Base-by-base conservation (phyloP, 345 rosid species). In the Rubroshorea leprosula region DNA sequence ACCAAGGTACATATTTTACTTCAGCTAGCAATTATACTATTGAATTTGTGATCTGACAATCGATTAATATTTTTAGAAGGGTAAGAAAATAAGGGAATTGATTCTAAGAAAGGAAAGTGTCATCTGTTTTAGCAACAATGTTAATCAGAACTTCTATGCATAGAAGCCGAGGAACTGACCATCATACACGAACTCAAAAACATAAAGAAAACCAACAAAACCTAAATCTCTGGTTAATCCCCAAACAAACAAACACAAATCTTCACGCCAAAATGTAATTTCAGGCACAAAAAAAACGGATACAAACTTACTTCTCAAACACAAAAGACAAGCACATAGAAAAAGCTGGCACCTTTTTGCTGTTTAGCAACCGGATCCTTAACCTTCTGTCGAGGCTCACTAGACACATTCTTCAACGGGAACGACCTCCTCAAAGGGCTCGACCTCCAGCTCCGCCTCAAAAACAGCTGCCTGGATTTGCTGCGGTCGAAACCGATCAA, bases 331-430 rank as follows among this genome's bases (percentile, higher is more conserved):
- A 53, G 19, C 27, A 20, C 45, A 19, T 4, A 61, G 49, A 46
- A 38, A n/a, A 5, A 57, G 27, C 20, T 31, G 22, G 27, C 20
- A 80, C 85, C 85, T 74, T 72, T 73, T 63, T 80, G 60, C 29
- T 54, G 65, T 22, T 60, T 72, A 31, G 44, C 55, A 20, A 62
- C 39, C 14, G 58, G 62, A 57, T 76, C 77, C 18, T 69, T 24
- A 1, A 60, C 29, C 18, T 69, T 76, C 68, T 55, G 67, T 56
- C 57, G 70, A 0, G 71, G 72, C 47, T 76, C 77, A 39, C 77
- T 62, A 38, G 80, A 80, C 10, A 66, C 68, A 35, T 61, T 68
- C 66, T 71, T 78, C 35, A 74, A 74, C 20, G 59, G 59, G 35
- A 23, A 48, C 55, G 54, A 10, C 66, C 72, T 55, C 68, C 69